A percentile compares a stretch with the other conserved stretches of the same genome.
Evolutionary conservation across 2,329 filamentous ascomycete genomes (phyloP).

Genomic region (Diatrype stigma): DNA sequence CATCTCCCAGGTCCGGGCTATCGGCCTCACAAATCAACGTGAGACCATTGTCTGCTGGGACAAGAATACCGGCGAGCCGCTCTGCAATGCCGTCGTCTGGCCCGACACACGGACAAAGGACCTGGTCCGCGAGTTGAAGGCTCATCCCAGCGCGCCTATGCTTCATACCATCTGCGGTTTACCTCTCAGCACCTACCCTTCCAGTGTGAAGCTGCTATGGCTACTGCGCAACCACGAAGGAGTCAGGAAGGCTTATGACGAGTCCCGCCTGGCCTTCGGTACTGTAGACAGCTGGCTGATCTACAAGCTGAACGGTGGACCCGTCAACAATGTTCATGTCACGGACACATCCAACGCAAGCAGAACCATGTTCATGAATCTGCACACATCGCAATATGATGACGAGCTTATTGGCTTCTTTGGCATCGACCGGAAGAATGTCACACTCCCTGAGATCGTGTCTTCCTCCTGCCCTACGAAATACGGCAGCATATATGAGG

Average conservation of each 20-base stretch:
- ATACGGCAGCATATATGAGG: constrained; percentile 64
- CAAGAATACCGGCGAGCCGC: constrained; percentile 69
- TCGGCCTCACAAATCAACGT: constrained; percentile 88
- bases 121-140: constrained; percentile 73
- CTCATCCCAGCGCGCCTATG: constrained; percentile 61
- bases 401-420: constrained; percentile 75
- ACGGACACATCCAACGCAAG: constrained; percentile 87
- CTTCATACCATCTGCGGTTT: constrained; percentile 71
- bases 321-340: constrained; percentile 62
- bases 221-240: constrained; percentile 66
- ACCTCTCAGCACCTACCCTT: constrained; percentile 83
- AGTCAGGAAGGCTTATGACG: constrained; percentile 72
- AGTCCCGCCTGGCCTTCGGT: constrained; percentile 73
- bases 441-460: constrained; percentile 77
- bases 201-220: constrained; percentile 82
- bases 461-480: constrained; percentile 70
- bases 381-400: constrained; percentile 76
- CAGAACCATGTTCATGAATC: constrained; percentile 92
- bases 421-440: constrained; percentile 61
- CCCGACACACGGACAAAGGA: constrained; percentile 74
- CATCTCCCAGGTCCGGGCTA: constrained; percentile 64
- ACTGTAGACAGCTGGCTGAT: constrained; percentile 88
- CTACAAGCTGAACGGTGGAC: constrained; percentile 76
- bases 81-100: constrained; percentile 87
- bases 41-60: constrained; percentile 89